Evolutionary conservation across 495 filamentous ascomycete genomes (phyloP), one percentile per base, ranked within the genome.

Genomic region (Poronia punctata): DNA sequence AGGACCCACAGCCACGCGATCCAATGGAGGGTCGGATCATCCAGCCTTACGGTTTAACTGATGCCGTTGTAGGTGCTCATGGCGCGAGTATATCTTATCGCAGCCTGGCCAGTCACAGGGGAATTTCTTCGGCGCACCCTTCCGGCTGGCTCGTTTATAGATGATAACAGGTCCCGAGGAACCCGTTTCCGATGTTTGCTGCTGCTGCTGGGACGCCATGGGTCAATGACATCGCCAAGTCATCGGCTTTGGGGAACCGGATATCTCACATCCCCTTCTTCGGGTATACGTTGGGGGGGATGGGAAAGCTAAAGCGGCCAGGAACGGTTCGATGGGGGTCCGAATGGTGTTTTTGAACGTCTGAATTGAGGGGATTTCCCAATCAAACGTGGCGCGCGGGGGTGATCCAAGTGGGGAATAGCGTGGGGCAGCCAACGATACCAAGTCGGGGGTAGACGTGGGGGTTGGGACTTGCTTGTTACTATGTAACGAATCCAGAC

Each of bases 41-140:
- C 30, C 24, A 9, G 38, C 33, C 64, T 49, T 54, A 71, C 67
- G 66, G 45, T 67, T 68, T 23, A 71, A 50, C 47, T 67, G 60
- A 46, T 71, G 68, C 15, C 70, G 56, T 49, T 71, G 93, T 45
- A 98, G 75, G 68, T 98, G 92, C 57, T 98, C 92, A 19, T 89
- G 88, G 52, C 92, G 77, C 32, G 89, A 95, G 64, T 97, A 98
- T 40, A 83, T 82, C 74, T 94, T 98, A 41, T 86, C 88, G 56
- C 92, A 98, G 24, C 78, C 85, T 43, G 84, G 78, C 50, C 83
- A 81, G 7, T 82, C 75, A 59, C 92, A 98, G 49, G 83, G 75
- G 50, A 94, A 98, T 25, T 64, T 64, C 28, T 66, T 59, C 9
- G 67, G 64, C 4, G 68, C 68, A 16, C 66, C 66, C 45, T 71